phyloP scores from a whole-genome alignment of 2,329 filamentous ascomycete genomes.

The Sclerotinia borealis region DNA sequence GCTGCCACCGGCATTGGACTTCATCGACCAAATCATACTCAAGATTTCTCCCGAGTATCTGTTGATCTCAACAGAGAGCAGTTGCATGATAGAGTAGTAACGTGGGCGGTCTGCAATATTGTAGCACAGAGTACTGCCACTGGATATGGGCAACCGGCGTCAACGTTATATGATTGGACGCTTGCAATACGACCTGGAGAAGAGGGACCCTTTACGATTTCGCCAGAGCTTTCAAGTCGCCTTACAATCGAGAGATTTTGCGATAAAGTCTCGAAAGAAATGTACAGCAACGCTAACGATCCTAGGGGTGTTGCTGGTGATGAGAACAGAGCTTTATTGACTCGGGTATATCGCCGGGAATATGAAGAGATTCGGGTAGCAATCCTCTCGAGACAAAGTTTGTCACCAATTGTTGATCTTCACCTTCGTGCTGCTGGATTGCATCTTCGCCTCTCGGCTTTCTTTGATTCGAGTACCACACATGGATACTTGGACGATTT shows the following conservation, averaged over 20 bases:
- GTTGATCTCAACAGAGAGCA: constrained; percentile 73
- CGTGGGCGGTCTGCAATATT: constrained; percentile 82
- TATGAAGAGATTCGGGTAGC: constrained; percentile 57
- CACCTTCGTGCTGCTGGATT: constrained; percentile 68
- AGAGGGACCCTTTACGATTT: constrained; percentile 52
- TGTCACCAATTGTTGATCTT: constrained; percentile 55
- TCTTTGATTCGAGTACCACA: constrained; percentile 71
- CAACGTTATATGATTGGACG: constrained; percentile 71
- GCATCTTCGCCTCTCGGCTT: constrained; percentile 71
- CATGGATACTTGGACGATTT: constrained; percentile 68
- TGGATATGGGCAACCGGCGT: constrained; percentile 75
- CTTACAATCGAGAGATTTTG: constrained; percentile 69
- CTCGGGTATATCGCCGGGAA: constrained; percentile 60
- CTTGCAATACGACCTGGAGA: constrained; percentile 55
- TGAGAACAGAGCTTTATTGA: constrained; percentile 60
- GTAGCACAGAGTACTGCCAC: constrained; percentile 78
- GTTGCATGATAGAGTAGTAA: constrained; percentile 69
- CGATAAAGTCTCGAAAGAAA: constrained; percentile 71
- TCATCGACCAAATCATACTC: constrained; percentile 73
- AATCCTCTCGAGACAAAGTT: constrained; percentile 47
- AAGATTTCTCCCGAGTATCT: constrained; percentile 73
- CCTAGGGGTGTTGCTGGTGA: constrained; percentile 63
- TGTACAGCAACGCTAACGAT: constrained; percentile 73
- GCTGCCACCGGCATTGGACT: constrained; percentile 77
- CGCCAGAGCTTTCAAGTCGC: constrained; percentile 58